Evolutionary conservation across 2,329 filamentous ascomycete genomes (phyloP).

Genomic region (Neurospora sp.): DNA sequence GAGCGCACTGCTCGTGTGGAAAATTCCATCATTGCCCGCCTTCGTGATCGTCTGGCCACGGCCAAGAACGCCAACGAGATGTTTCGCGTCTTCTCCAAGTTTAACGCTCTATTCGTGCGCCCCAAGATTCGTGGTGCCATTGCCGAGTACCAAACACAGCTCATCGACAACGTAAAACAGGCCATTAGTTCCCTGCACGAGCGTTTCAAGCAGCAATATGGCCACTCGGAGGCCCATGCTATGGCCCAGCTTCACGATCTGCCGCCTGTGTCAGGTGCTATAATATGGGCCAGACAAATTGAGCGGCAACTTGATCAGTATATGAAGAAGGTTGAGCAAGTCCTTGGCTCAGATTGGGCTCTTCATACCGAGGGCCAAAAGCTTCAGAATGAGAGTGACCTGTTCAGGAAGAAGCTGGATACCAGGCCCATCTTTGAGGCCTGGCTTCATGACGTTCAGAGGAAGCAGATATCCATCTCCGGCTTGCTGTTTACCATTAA

Average conservation of each 20-base stretch:
- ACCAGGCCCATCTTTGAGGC: conserved; percentile 90
- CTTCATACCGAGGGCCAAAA: conserved; percentile 93
- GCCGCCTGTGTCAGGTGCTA: conserved; percentile 89
- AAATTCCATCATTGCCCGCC: conserved; percentile 93
- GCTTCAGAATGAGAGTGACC: conserved; percentile 77
- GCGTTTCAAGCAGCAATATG: conserved; percentile 98
- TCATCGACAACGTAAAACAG: conserved; percentile 96
- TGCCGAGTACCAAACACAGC: conserved; percentile 92
- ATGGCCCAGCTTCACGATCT: conserved; percentile 97
- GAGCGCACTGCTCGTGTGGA: conserved; percentile 95
- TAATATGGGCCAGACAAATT: conserved; percentile 96
- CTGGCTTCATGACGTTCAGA: conserved; percentile 84
- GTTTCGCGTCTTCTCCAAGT: conserved; percentile 99
- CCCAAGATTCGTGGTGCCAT: conserved; percentile 99
- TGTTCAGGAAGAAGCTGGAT: conserved; percentile 94
- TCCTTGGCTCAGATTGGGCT: conserved; percentile 89
- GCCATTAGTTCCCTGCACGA: conserved; percentile 91
- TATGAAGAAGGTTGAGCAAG: conserved; percentile 98
- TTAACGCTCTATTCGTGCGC: conserved; percentile 95
- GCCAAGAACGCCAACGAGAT: conserved; percentile 98
- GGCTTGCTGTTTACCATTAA: conserved; percentile 86
- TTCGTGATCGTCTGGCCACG: conserved; percentile 85
- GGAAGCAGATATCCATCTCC: conserved; percentile 82
- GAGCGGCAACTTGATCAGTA: conserved; percentile 92
- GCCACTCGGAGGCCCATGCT: conserved; percentile 91